Conservation (phyloP, 2,329 filamentous ascomycete genomes). For the Diaporthe longicolla region DNA sequence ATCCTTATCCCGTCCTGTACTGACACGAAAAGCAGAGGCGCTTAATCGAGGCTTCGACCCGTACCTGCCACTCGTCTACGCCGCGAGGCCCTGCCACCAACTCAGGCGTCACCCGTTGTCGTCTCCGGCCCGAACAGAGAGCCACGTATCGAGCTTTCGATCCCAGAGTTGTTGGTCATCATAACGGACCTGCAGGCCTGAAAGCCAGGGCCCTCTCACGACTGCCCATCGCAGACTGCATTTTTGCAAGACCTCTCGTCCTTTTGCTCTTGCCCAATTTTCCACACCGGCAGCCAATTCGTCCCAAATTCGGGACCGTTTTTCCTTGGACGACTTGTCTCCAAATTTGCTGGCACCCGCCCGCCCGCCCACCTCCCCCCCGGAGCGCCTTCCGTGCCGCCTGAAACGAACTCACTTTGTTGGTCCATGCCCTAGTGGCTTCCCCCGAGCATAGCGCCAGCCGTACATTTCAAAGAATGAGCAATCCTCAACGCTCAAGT, state of each 20-base stretch:
- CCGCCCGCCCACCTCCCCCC: not conserved
- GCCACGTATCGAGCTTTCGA: not conserved
- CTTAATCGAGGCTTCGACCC: conserved; percentile 10
- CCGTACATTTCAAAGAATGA: conserved; percentile 49
- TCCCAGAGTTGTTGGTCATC: not conserved
- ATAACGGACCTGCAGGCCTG: not conserved
- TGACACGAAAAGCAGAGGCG: conserved; percentile 21
- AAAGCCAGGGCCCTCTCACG: not conserved
- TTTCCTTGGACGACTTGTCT: conserved; percentile 14
- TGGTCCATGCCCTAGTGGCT: conserved; percentile 35
- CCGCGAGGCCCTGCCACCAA: conserved; percentile 2
- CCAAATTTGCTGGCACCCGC: conserved; percentile 16
- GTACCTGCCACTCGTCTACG: conserved; percentile 17
- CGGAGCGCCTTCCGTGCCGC: conserved; percentile 42
- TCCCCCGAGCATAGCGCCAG: conserved; percentile 43
- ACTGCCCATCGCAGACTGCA: not conserved
- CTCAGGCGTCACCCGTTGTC: conserved; percentile 4
- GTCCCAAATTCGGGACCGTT: conserved; percentile 16
- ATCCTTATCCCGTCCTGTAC: conserved; percentile 28
- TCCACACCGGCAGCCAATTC: conserved; percentile 26
- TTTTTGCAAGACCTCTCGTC: conserved; percentile 3
- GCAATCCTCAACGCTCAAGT: conserved; percentile 58
- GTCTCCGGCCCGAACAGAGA: not conserved
- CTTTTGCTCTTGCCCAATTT: conserved; percentile 16
- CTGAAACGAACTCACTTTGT: conserved; percentile 43